Conservation (phyloP, 495 filamentous ascomycete genomes). For the Xylaria cubensis region DNA sequence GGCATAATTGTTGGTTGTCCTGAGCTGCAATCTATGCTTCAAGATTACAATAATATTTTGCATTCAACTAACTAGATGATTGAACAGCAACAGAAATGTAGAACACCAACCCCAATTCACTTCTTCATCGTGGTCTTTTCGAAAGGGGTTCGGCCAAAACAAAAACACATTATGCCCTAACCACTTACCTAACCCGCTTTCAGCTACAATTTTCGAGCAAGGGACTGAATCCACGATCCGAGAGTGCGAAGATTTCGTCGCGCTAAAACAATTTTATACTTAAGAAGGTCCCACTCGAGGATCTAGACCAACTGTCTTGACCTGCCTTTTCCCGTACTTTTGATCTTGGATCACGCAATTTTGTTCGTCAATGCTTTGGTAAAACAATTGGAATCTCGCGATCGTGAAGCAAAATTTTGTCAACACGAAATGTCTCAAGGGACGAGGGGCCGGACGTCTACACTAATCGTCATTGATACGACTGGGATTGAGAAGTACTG, state of each 20-base stretch:
- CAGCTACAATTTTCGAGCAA: slow-evolving; percentile 1
- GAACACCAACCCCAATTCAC: neutral
- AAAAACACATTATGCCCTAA: neutral
- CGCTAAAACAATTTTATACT: neutral
- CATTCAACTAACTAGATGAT: neutral
- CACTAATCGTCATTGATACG: slow-evolving; percentile 1
- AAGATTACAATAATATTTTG: neutral
- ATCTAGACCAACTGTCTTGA: neutral
- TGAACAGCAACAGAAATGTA: neutral
- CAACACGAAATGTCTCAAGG: slow-evolving; percentile 12
- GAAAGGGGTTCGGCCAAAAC: neutral
- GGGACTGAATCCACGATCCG: neutral
- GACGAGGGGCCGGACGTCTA: neutral
- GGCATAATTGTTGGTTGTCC: neutral
- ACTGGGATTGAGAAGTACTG: neutral
- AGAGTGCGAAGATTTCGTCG: neutral
- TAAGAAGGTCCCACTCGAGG: neutral
- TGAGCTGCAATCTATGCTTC: neutral
- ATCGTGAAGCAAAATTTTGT: neutral
- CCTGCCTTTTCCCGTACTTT: slow-evolving; percentile 10
- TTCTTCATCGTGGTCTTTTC: neutral
- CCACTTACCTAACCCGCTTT: neutral
- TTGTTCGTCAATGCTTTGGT: slow-evolving; percentile 11
- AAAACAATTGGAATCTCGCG: neutral
- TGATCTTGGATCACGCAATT: slow-evolving; percentile 8